These are phyloP conservation scores for Aristolochia californica DNA, from an alignment of 164 flowering plant genomes.

Conservation along the genomic window DNA sequence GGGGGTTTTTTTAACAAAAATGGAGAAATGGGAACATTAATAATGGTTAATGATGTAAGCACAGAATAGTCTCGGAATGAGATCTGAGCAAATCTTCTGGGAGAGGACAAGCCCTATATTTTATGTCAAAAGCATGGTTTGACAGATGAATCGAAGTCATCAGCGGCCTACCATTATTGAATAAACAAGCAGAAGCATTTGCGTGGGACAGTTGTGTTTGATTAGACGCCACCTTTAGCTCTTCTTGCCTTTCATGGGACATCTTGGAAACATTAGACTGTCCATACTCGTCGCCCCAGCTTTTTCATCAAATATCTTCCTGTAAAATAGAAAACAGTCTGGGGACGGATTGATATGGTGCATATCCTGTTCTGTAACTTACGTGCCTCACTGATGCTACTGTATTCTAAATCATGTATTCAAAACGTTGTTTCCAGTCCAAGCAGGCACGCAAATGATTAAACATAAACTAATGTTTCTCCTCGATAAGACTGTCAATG, in stretches of 20 bases:
- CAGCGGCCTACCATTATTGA: slow-evolving; percentile 21
- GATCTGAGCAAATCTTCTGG: slow-evolving; percentile 67
- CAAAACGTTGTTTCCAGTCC: no score
- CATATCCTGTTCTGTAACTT: no score
- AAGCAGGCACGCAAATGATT: slow-evolving; percentile 1
- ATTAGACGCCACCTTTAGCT: neutral
- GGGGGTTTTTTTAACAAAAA: no score
- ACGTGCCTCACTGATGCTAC: no score
- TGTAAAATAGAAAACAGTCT: no score
- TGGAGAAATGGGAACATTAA: slow-evolving; percentile 49
- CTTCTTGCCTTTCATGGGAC: neutral
- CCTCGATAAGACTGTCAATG: no score
- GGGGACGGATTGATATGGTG: no score
- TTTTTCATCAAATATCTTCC: no score
- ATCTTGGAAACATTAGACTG: slow-evolving; percentile 3
- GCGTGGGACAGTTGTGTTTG: slow-evolving; percentile 1
- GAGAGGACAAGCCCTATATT: slow-evolving; percentile 32
- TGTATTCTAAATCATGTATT: no score
- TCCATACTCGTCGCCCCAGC: neutral
- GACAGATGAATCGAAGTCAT: slow-evolving; percentile 28
- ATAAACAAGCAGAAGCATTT: slow-evolving; percentile 26
- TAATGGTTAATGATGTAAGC: slow-evolving; percentile 63
- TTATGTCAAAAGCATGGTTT: slow-evolving; percentile 25
- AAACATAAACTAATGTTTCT: slow-evolving; percentile 2
- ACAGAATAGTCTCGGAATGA: slow-evolving; percentile 38